A percentile compares a stretch with the other conserved stretches of the same genome.
phyloP scores from a whole-genome alignment of 2,329 filamentous ascomycete species.

The Alternaria infectoria region DNA sequence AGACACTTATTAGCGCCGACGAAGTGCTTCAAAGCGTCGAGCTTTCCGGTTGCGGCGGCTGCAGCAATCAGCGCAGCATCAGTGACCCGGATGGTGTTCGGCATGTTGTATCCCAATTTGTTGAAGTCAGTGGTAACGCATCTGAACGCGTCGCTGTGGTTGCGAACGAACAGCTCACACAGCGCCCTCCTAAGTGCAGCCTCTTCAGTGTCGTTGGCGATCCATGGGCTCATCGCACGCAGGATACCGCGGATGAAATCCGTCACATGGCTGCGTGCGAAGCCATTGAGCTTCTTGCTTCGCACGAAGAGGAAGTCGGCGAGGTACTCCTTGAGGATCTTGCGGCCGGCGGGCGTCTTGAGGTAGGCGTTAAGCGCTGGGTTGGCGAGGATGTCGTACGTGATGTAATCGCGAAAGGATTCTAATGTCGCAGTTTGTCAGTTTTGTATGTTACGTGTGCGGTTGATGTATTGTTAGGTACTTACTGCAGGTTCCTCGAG shows the following conservation, averaged over 20 bases:
- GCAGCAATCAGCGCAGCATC: neutral
- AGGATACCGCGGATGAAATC: neutral
- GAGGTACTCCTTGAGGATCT: neutral
- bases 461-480: neutral
- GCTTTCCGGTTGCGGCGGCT: neutral
- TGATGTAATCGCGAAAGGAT: neutral
- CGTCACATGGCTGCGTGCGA: neutral
- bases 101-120: neutral
- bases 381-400: neutral
- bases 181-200: neutral
- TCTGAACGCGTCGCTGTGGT: neutral
- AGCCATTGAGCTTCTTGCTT: neutral
- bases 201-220: neutral
- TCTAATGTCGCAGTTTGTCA: neutral
- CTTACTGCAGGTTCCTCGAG: neutral
- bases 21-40: neutral
- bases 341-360: neutral
- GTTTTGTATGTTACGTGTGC: neutral
- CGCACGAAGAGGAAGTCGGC: neutral
- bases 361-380: neutral
- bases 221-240: neutral
- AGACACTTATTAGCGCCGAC: neutral
- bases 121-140: neutral
- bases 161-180: neutral
- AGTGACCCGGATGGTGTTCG: neutral